phyloP scores from a whole-genome alignment of 1,139 yeast species.

The Suhomyces maxii region DNA sequence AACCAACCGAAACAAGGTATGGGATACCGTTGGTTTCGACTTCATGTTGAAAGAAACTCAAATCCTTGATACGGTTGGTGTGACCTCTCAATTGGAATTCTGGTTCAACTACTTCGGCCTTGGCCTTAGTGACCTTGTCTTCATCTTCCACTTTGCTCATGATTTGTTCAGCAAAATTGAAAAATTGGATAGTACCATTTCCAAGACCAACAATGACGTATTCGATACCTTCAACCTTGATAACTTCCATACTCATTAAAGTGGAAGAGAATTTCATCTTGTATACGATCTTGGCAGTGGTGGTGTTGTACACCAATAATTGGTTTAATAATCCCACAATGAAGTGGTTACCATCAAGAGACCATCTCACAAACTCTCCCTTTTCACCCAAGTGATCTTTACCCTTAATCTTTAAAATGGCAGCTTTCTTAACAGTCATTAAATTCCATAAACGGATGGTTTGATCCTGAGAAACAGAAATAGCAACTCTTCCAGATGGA shows the following conservation, averaged over 20 bases:
- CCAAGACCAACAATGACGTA: constrained; percentile 69
- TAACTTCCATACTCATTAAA: constrained; percentile 66
- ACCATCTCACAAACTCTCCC: constrained; percentile 70
- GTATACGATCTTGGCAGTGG: constrained; percentile 57
- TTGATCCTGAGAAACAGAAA: constrained; percentile 82
- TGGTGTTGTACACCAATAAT: constrained; percentile 64
- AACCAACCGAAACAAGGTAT: constrained; percentile 77
- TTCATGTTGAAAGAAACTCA: constrained; percentile 52
- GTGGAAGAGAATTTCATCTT: constrained; percentile 53
- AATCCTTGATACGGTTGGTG: constrained; percentile 79
- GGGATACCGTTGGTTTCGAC: constrained; percentile 35
- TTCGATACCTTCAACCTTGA: constrained; percentile 45
- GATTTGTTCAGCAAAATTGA: constrained; percentile 36
- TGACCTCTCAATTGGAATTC: constrained; percentile 72
- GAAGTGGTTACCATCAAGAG: constrained; percentile 61
- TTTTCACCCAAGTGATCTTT: constrained; percentile 62
- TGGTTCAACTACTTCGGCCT: constrained; percentile 41
- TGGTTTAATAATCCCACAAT: constrained; percentile 72
- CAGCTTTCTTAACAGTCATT: constrained; percentile 97
- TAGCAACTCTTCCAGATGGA: constrained; percentile 89
- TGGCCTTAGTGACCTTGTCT: constrained; percentile 29
- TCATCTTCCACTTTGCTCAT: constrained; percentile 20
- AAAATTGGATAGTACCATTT: constrained; percentile 71
- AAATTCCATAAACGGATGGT: constrained; percentile 90
- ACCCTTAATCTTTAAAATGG: constrained; percentile 71